A percentile compares a stretch with the other conserved stretches of the same genome.
phyloP scores from a whole-genome alignment of 176 grass and related monocot genomes.

The Musa beccarii region DNA sequence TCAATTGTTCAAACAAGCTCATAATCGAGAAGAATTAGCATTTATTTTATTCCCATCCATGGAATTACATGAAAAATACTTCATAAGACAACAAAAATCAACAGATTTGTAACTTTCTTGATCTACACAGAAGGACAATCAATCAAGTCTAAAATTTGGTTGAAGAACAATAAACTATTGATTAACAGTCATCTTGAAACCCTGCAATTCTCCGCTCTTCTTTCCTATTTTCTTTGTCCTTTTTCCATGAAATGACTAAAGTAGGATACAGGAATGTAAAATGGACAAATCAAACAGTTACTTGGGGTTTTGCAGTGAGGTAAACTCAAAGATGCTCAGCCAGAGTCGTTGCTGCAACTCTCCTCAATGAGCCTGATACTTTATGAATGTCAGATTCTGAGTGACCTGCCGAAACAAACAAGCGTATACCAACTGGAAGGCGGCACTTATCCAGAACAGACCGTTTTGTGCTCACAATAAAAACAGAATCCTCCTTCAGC shows the following conservation, averaged over 20 bases:
- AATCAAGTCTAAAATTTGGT: not conserved
- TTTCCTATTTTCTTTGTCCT: too few species aligned
- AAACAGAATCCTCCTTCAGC: constrained; percentile 81
- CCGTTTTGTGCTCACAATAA: constrained; percentile 64
- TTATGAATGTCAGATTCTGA: constrained; percentile 54
- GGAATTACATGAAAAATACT: not conserved
- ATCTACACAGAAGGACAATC: not conserved
- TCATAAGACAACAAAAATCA: not conserved
- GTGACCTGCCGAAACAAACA: constrained; percentile 68
- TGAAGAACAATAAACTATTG: not conserved
- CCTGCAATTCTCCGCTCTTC: not conserved
- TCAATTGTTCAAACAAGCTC: too few species aligned
- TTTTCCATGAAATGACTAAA: too few species aligned
- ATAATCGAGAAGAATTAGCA: too few species aligned
- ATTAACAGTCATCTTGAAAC: not conserved
- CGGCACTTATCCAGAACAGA: constrained; percentile 69
- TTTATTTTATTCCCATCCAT: too few species aligned
- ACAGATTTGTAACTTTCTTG: not conserved
- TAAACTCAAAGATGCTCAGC: constrained; percentile 29
- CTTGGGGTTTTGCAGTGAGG: too few species aligned
- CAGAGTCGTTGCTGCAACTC: constrained; percentile 47
- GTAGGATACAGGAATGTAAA: not conserved
- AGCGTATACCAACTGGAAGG: constrained; percentile 61
- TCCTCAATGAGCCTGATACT: constrained; percentile 51
- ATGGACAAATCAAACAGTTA: not conserved